Evolutionary conservation across 2,329 filamentous ascomycete species (phyloP), one percentile per base, ranked within the genome.

Genomic region (Paracamarosporium sp.): DNA sequence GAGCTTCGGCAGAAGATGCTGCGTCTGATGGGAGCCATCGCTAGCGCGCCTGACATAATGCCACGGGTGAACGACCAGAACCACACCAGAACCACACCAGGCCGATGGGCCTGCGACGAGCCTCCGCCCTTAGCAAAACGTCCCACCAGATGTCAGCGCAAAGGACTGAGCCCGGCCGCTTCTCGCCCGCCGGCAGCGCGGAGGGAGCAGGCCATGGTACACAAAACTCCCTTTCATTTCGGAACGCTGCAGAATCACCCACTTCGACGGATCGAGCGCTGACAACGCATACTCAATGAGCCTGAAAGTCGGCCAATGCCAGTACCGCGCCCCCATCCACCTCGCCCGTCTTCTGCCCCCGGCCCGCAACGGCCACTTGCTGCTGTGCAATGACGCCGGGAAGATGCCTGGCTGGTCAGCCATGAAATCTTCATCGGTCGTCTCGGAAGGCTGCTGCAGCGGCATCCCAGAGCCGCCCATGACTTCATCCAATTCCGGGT

Each of bases 221-320:
- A 75, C 73, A 71, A 65, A 55, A 60, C 63, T 72, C 70, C 73
- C 71, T 75, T 67, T 74, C 71, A 76, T 76, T 76, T 76, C 73
- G 72, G 74, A 64, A 67, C 47, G 58, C 67, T 74, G 71, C 71
- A 75, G 68, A 65, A 74, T 76, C 70, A 66, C 65, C 72, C 74
- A 70, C 65, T 53, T 65, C 63, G 59, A 63, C 69, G 72, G 70
- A 68, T 67, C 65, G 62, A 66, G 55, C 64, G 70, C 69, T 72
- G 71, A 73, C 70, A 70, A 63, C 66, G 64, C 69, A 72, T 63
- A 62, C 59, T 68, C 62, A 73, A 73, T 73, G 68, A 76, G 73
- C 72, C 71, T 74, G 72, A 72, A n/a, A 69, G 44, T 70, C 63
- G 67, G 65, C 66, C 68, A 71, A 71, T 71, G 65, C 64, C 59